Base-by-base conservation (phyloP, 2,329 filamentous ascomycete species). In the Trichophyton benhamiae region DNA sequence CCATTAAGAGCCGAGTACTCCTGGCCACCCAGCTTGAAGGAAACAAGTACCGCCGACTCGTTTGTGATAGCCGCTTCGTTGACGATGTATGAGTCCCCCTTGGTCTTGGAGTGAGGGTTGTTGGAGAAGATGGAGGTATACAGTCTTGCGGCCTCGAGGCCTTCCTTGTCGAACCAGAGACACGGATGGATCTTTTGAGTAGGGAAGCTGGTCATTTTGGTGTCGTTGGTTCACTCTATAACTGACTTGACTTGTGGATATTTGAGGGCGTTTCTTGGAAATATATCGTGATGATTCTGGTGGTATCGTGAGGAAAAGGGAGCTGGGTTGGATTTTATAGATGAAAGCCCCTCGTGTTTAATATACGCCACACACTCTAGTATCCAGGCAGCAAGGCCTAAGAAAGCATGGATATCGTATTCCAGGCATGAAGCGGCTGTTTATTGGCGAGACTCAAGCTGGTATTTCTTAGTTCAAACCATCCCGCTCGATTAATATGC, bases 1-100 rank as follows among this genome's bases (percentile, higher is more conserved):
- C 78, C 77, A 64, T 80, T 79, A 42, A 79, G 70, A 2, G 69
- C 74, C 22, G 75, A 71, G 65, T 78, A 79, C 3, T 65, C 66
- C 20, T 72, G 70, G 15, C 75, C 75, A 62, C 72, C 70, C 55
- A 78, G 69, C 22, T 69, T 70, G 65, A 79, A 79, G 41, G 70
- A 66, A 22, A 77, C 71, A 1, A 71, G 70, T 5, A 67, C 69
- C 0, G 67, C 64, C 25, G 67, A 65, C 63, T 74, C 74, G 57
- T 65, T 67, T 42, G 71, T 68, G 57, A 67, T 71, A 42, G n/a
- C 15, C 15, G 42, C 11, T 33, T 52, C 20, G 13, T 58, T 44
- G 7, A 46, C 30, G 52, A 57, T 22, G 30, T 15, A 33, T 20
- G 33, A 25, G 20, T 55, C 52, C 27, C 17, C 17, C n/a, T 55